Evolutionary conservation across 805 yeast species (phyloP).

Genomic region (Saccharomycopsis selenospora): DNA sequence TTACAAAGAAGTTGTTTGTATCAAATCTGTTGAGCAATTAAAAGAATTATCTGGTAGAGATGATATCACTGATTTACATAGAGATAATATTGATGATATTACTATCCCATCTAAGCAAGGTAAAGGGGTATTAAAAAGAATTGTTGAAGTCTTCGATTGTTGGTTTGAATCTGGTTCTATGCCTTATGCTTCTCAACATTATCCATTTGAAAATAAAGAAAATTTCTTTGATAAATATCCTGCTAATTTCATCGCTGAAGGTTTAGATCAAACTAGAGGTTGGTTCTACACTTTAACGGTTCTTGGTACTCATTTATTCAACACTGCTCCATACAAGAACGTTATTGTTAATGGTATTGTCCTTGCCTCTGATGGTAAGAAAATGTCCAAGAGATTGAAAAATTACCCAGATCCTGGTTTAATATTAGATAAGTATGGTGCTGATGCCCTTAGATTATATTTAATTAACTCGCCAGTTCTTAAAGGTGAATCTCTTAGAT

Average conservation of each 20-base stretch:
- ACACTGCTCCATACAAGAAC: constrained; percentile 87
- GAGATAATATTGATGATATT: constrained; percentile 84
- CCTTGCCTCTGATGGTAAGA: constrained; percentile 95
- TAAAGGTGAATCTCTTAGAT: constrained; percentile 92
- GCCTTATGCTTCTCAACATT: constrained; percentile 97
- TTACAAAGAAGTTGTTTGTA: constrained; percentile 82
- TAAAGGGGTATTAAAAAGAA: constrained; percentile 78
- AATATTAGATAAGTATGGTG: constrained; percentile 85
- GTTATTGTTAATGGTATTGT: constrained; percentile 96
- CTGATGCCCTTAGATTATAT: constrained; percentile 94
- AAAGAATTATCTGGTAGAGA: constrained; percentile 73
- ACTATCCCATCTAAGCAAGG: constrained; percentile 91
- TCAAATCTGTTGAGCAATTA: constrained; percentile 86
- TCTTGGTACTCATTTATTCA: constrained; percentile 89
- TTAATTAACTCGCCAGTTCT: constrained; percentile 96
- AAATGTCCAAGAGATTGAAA: constrained; percentile 97
- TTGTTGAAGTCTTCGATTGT: constrained; percentile 98
- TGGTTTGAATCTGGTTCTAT: constrained; percentile 99
- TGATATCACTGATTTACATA: constrained; percentile 84
- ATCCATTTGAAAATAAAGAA: constrained; percentile 85
- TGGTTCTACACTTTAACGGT: constrained; percentile 98
- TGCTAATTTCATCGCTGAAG: constrained; percentile 96
- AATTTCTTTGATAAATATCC: constrained; percentile 74
- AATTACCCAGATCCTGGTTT: constrained; percentile 93
- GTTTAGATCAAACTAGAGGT: constrained; percentile 99